phyloP scores from a whole-genome alignment of 2,329 filamentous ascomycete genomes.

The Trichophyton rubrum region DNA sequence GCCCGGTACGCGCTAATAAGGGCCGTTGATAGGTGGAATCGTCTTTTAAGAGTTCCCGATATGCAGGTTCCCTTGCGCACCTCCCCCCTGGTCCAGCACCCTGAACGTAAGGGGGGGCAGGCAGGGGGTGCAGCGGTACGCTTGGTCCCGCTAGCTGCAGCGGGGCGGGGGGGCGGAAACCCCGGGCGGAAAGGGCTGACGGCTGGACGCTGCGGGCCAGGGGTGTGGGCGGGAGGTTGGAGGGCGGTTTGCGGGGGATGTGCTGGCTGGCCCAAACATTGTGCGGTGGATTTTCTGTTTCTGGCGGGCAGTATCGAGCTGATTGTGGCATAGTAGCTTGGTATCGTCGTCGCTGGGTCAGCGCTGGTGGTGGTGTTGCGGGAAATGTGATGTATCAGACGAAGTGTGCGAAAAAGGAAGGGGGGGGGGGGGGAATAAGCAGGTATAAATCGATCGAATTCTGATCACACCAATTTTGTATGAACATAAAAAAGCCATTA shows the following conservation, averaged over 20 bases:
- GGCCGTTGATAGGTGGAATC: slow-evolving; percentile 2
- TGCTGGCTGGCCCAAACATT: background rate
- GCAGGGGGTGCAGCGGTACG: background rate
- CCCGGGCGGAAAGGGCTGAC: no score
- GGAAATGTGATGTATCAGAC: background rate
- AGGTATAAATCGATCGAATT: background rate
- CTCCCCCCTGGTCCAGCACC: background rate
- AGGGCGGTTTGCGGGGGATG: background rate
- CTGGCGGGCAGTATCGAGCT: background rate
- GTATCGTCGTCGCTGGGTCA: background rate
- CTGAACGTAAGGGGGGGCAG: background rate
- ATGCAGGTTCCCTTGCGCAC: background rate
- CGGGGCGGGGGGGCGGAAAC: background rate
- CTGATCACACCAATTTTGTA: background rate
- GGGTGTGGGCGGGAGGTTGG: background rate
- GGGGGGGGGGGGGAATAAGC: background rate
- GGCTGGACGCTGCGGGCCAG: background rate
- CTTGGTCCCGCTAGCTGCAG: background rate
- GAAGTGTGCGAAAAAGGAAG: background rate
- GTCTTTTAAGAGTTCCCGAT: background rate
- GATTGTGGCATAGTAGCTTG: background rate
- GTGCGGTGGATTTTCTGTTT: background rate
- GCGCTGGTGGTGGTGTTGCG: background rate
- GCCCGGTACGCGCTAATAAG: background rate
- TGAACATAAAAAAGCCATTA: background rate